These are phyloP conservation scores for Botrytis pseudocinerea DNA, from an alignment of 2,329 filamentous ascomycete species.

Conservation along the genomic window DNA sequence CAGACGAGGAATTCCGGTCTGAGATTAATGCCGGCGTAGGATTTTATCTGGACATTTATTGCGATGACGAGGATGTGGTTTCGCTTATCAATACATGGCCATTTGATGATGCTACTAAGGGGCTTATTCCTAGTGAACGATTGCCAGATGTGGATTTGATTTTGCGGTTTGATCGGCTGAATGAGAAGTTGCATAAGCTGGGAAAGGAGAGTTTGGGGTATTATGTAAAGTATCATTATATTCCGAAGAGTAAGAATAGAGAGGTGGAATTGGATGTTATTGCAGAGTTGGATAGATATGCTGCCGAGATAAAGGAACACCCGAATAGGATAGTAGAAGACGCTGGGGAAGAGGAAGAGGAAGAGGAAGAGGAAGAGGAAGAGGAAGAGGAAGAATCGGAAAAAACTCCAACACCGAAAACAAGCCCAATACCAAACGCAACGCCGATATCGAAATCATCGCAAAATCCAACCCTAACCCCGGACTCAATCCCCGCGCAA, in stretches of 20 bases:
- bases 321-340: accelerated
- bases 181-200: not conserved
- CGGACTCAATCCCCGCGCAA: not conserved
- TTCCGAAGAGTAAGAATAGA: not conserved
- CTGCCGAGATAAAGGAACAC: not conserved
- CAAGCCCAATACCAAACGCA: not conserved
- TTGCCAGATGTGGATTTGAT: not conserved
- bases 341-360: not conserved
- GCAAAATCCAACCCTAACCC: not conserved
- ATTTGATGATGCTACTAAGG: not conserved
- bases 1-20: not conserved
- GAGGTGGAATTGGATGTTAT: not conserved
- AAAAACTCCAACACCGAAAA: not conserved
- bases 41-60: not conserved
- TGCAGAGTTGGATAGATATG: not conserved
- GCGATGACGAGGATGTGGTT: accelerated
- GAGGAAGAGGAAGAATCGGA: not conserved
- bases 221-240: not conserved
- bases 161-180: not conserved
- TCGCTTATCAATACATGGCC: not conserved
- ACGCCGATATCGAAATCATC: not conserved
- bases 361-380: not conserved
- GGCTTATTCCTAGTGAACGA: accelerated
- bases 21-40: not conserved
- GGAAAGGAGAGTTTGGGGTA: not conserved